Evolutionary conservation across 371 early-diverging fungal genomes (phyloP).

Genomic region (Apophysomyces sp.): DNA sequence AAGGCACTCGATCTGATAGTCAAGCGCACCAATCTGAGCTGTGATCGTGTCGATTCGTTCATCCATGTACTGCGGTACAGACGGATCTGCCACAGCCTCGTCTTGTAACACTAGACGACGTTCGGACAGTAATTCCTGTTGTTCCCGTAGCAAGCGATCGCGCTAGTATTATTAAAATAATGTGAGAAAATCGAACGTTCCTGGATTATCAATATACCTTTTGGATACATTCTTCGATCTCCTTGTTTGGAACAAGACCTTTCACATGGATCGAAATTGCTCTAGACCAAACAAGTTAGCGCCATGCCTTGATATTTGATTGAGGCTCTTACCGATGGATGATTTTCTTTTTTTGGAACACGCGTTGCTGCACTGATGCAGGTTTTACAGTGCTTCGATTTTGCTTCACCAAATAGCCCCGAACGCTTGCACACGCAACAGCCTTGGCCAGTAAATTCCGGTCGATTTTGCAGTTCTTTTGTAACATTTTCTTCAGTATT

Average conservation of each 20-base stretch:
- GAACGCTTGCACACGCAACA: not conserved
- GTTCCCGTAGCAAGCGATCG: conserved; percentile 59
- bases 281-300: not conserved
- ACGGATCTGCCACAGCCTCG: conserved; percentile 25
- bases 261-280: not conserved
- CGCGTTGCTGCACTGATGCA: not conserved
- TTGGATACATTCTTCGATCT: not conserved
- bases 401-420: not conserved
- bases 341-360: not conserved
- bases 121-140: conserved; percentile 64
- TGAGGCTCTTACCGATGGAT: not conserved
- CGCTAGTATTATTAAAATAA: conserved; percentile 22
- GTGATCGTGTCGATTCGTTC: conserved; percentile 65
- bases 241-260: not conserved
- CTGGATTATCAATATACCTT: not conserved
- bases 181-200: not conserved
- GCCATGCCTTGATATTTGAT: not conserved
- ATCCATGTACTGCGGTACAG: conserved; percentile 69
- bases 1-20: conserved; percentile 11
- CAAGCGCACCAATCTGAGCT: conserved; percentile 19
- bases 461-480: not conserved
- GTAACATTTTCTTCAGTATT: not conserved
- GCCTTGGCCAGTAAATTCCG: conserved; percentile 6
- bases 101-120: conserved; percentile 58
- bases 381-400: not conserved